Conservation (phyloP, 2,329 filamentous ascomycete genomes). For the Phoma sp. region DNA sequence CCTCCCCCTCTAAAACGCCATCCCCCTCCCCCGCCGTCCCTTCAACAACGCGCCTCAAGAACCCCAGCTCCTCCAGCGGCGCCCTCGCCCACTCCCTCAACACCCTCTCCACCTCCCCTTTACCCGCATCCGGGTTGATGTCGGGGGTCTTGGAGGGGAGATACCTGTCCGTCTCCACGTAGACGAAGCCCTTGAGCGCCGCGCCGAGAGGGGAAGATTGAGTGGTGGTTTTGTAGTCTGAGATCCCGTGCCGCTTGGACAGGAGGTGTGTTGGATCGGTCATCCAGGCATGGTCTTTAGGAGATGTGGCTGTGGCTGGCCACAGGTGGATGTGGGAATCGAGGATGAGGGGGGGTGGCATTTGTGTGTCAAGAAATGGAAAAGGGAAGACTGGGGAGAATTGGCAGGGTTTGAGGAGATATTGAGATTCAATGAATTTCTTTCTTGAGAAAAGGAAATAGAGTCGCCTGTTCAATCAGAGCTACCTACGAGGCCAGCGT, state of each 20-base stretch:
- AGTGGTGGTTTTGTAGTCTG: conserved; percentile 60
- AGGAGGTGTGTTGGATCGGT: conserved; percentile 58
- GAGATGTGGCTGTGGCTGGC: conserved; percentile 65
- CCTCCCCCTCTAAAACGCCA: conserved; percentile 52
- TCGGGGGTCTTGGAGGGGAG: conserved; percentile 23
- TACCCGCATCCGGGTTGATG: neutral
- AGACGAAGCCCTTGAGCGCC: conserved; percentile 69
- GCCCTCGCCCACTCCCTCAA: conserved; percentile 65
- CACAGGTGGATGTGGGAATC: conserved; percentile 87
- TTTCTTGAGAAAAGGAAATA: no score
- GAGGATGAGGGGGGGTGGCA: conserved; percentile 52
- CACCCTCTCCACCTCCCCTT: conserved; percentile 12
- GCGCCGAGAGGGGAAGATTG: conserved; percentile 16
- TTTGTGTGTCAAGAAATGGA: neutral
- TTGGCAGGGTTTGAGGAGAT: conserved; percentile 9
- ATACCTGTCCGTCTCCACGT: conserved; percentile 80
- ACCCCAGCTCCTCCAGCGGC: conserved; percentile 74
- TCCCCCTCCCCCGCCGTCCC: conserved; percentile 71
- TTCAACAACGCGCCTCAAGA: conserved; percentile 69
- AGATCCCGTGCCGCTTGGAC: conserved; percentile 66
- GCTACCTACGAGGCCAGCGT: no score
- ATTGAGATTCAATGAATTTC: no score
- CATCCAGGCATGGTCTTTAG: conserved; percentile 73
- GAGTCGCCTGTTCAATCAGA: no score
- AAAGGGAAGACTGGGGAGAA: conserved; percentile 51